Conservation (phyloP, 2,329 filamentous ascomycete genomes). For the Pseudogymnoascus sp. region DNA sequence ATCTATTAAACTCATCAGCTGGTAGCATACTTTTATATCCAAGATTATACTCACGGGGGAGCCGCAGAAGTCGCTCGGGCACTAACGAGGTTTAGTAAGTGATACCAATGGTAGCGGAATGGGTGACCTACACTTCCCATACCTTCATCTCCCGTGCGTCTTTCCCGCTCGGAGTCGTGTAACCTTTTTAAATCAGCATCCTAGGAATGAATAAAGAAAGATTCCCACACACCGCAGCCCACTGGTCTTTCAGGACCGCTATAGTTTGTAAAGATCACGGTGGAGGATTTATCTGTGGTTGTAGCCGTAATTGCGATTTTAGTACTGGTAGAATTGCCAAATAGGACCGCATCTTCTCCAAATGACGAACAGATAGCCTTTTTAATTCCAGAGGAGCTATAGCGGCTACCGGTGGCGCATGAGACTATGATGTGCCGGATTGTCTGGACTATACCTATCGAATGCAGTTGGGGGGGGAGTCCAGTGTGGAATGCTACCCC, state of each 20-base stretch:
- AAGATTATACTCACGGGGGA: slow-evolving; percentile 6
- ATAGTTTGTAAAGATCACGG: slow-evolving; percentile 12
- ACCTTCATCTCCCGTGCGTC: neutral
- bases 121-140: too few relatives aligned
- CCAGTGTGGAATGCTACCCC: slow-evolving; percentile 8
- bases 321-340: slow-evolving; percentile 1
- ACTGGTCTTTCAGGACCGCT: neutral
- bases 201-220: neutral
- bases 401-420: slow-evolving; percentile 11
- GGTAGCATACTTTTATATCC: neutral
- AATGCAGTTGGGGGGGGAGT: neutral
- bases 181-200: neutral
- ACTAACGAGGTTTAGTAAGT: too few relatives aligned
- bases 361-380: slow-evolving; percentile 9
- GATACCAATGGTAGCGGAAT: too few relatives aligned
- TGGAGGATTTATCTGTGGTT: slow-evolving; percentile 11
- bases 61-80: slow-evolving; percentile 13
- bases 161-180: slow-evolving; percentile 6
- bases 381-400: slow-evolving; percentile 11
- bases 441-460: neutral
- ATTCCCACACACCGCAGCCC: slow-evolving; percentile 4
- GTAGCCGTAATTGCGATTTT: slow-evolving; percentile 12
- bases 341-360: neutral
- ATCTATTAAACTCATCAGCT: neutral
- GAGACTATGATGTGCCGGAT: slow-evolving; percentile 6